A percentile compares a stretch with the other conserved stretches of the same genome.
These are phyloP conservation scores for Cyberlindnera subsufficiens DNA, from an alignment of 805 yeast species.

Conservation along the genomic window DNA sequence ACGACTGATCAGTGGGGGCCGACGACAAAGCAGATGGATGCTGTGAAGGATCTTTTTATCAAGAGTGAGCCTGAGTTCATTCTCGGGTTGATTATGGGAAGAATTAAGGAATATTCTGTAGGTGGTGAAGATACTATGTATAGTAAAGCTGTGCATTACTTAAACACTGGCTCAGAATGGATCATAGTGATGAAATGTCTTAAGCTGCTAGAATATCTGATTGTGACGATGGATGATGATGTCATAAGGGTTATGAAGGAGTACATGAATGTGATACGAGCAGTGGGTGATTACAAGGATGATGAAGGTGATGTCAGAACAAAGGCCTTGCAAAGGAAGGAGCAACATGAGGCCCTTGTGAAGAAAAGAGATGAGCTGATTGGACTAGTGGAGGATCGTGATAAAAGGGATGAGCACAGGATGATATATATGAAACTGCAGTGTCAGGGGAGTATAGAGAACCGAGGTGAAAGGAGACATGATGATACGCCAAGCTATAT, in stretches of 20 bases:
- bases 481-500: conserved; percentile 7
- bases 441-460: neutral
- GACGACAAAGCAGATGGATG: conserved; percentile 35
- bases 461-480: conserved; percentile 2
- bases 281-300: neutral
- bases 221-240: conserved; percentile 18
- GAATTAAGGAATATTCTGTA: conserved; percentile 17
- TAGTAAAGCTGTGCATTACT: conserved; percentile 25
- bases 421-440: conserved; percentile 7
- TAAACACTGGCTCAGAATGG: conserved; percentile 36
- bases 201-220: conserved; percentile 27
- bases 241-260: conserved; percentile 1
- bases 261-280: neutral
- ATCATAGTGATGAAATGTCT: conserved; percentile 33
- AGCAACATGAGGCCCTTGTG: conserved; percentile 5
- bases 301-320: conserved; percentile 1
- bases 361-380: conserved; percentile 4
- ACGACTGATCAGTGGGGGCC: conserved; percentile 53
- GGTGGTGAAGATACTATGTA: neutral
- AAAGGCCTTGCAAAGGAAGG: conserved; percentile 5
- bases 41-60: conserved; percentile 15
- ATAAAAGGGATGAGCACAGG: conserved; percentile 3
- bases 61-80: conserved; percentile 20
- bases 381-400: conserved; percentile 4
- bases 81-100: conserved; percentile 25